A percentile compares a stretch with the other conserved stretches of the same genome.
Conservation (phyloP, 1,284 basidiomycete species). For the Lentinula novae-zelandiae region DNA sequence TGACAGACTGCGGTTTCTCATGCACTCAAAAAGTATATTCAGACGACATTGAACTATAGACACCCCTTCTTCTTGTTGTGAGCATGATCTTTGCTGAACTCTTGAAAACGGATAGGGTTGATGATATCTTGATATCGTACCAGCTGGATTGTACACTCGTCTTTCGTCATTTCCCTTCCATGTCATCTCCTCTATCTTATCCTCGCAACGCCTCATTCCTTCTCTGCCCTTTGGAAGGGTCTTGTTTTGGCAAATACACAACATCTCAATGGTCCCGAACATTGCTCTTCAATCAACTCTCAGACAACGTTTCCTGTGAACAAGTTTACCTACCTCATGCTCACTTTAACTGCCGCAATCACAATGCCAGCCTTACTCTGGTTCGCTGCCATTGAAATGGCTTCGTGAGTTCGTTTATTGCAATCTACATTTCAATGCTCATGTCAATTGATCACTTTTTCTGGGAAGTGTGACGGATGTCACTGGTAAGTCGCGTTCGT, state of each 20-base stretch:
- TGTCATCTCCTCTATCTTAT: slow-evolving; percentile 64
- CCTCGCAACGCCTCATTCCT: slow-evolving; percentile 40
- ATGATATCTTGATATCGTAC: slow-evolving; percentile 11
- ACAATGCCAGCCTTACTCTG: slow-evolving; percentile 65
- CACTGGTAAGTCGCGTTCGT: slow-evolving; percentile 39
- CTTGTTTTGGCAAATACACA: slow-evolving; percentile 47
- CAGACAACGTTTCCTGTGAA: slow-evolving; percentile 37
- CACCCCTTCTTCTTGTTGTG: slow-evolving; percentile 81
- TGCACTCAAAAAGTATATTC: slow-evolving; percentile 55
- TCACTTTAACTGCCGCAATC: slow-evolving; percentile 53
- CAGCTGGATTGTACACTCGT: slow-evolving; percentile 76
- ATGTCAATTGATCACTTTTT: slow-evolving; percentile 8
- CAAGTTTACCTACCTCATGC: slow-evolving; percentile 40
- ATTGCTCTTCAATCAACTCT: slow-evolving; percentile 17
- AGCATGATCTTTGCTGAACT: slow-evolving; percentile 18
- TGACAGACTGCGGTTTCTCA: background rate
- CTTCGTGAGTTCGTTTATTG: slow-evolving; percentile 53
- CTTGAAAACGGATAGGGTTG: background rate
- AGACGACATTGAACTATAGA: slow-evolving; percentile 63
- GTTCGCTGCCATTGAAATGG: slow-evolving; percentile 66
- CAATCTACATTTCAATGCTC: too few species aligned
- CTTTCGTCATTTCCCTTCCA: slow-evolving; percentile 66
- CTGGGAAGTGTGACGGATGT: slow-evolving; percentile 65
- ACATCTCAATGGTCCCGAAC: slow-evolving; percentile 41
- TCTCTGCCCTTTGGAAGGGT: slow-evolving; percentile 42